Conservation (phyloP, 2,329 filamentous ascomycete species). For the Paraphoma sp. region DNA sequence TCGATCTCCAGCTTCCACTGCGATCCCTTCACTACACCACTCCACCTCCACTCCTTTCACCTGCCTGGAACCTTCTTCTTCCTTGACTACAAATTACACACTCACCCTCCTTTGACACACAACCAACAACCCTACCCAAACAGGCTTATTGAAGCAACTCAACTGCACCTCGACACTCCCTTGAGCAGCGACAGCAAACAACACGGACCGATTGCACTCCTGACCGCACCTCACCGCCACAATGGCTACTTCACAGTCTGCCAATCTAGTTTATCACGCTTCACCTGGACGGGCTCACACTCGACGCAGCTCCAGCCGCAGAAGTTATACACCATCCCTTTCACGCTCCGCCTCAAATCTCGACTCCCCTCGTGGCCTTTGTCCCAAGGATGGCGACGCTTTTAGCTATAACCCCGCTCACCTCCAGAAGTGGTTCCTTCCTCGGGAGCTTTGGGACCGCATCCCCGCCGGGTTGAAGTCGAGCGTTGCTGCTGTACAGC, state of each 20-base stretch:
- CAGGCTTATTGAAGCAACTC: conserved; percentile 1
- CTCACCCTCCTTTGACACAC: conserved; percentile 21
- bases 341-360: conserved; percentile 27
- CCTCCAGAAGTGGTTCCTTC: conserved; percentile 48
- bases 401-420: conserved; percentile 48
- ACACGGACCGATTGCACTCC: neutral
- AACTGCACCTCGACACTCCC: conserved; percentile 10
- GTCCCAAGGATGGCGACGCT: conserved; percentile 44
- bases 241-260: conserved; percentile 29
- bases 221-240: conserved; percentile 11
- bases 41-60: conserved; percentile 8
- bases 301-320: conserved; percentile 36
- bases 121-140: conserved; percentile 4
- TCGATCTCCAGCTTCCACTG: conserved; percentile 31
- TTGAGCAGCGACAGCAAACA: conserved; percentile 8
- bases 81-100: conserved; percentile 24
- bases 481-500: conserved; percentile 47
- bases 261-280: conserved; percentile 29
- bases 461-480: conserved; percentile 46
- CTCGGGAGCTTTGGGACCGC: conserved; percentile 43
- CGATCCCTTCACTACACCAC: conserved; percentile 25
- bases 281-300: conserved; percentile 17
- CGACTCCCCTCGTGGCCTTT: conserved; percentile 38
- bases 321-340: conserved; percentile 30
- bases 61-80: conserved; percentile 20